Evolutionary conservation across 2,329 filamentous ascomycete species (phyloP).

Genomic region (Fusarium sp.): DNA sequence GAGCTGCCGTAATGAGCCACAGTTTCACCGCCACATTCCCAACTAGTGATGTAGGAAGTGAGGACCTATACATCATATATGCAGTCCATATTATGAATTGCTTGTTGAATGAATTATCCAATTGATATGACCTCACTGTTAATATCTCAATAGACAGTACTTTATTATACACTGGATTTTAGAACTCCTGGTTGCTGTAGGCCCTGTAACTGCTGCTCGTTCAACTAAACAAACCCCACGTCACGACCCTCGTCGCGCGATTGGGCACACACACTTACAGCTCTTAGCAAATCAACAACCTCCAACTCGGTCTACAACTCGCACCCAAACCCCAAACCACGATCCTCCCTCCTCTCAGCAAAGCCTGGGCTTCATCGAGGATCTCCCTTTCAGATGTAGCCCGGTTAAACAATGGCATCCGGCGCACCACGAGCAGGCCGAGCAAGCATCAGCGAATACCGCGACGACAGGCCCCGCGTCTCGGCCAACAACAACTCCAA

Average conservation of each 20-base stretch:
- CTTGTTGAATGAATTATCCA: too few species aligned
- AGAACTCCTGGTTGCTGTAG: too few species aligned
- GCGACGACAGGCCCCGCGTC: slow-evolving; percentile 53
- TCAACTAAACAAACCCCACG: slow-evolving; percentile 41
- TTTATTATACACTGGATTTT: too few species aligned
- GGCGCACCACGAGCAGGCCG: slow-evolving; percentile 57
- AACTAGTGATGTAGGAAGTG: not conserved
- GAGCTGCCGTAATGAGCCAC: slow-evolving; percentile 22
- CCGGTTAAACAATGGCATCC: slow-evolving; percentile 55
- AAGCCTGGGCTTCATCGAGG: slow-evolving; percentile 5
- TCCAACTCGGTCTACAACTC: slow-evolving; percentile 9
- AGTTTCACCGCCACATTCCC: slow-evolving; percentile 35
- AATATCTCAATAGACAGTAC: too few species aligned
- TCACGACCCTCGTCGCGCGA: slow-evolving; percentile 39
- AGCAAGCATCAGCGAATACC: slow-evolving; percentile 53
- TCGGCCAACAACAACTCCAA: slow-evolving; percentile 47
- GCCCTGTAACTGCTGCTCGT: not conserved
- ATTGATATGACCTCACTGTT: not conserved
- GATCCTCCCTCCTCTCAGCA: not conserved
- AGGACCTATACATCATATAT: slow-evolving; percentile 1
- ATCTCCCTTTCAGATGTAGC: slow-evolving; percentile 50
- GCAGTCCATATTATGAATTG: not conserved
- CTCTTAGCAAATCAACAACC: slow-evolving; percentile 30
- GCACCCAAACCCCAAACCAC: not conserved
- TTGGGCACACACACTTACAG: slow-evolving; percentile 45